A percentile compares a stretch with the other conserved stretches of the same genome.
phyloP scores from a whole-genome alignment of 106 monocot genomes.

The Narthecium ossifragum region DNA sequence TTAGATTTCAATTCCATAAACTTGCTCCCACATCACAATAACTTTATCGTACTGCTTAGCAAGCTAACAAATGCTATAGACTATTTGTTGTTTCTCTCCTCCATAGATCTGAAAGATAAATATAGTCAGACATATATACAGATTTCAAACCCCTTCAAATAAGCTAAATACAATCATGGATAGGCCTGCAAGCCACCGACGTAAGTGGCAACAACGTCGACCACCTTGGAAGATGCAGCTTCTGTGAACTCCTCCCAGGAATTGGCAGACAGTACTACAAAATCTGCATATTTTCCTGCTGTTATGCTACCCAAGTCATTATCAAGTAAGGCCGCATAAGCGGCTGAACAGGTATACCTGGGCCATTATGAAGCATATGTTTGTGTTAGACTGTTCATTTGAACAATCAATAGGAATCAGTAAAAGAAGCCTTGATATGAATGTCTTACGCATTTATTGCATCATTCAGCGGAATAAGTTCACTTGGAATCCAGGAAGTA shows the following conservation, averaged over 20 bases:
- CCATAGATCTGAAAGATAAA: too few relatives aligned
- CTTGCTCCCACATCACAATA: too few relatives aligned
- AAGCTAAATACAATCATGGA: too few relatives aligned
- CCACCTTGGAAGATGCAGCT: conserved; percentile 7
- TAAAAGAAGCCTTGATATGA: too few relatives aligned
- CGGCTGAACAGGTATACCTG: conserved; percentile 57
- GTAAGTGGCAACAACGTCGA: conserved; percentile 44
- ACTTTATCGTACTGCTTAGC: too few relatives aligned
- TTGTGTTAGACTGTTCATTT: too few relatives aligned
- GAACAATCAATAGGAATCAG: too few relatives aligned
- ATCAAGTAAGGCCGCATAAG: conserved; percentile 53
- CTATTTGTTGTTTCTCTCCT: too few relatives aligned
- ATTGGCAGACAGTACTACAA: conserved; percentile 37
- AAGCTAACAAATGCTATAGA: too few relatives aligned
- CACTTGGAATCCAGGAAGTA: conserved; percentile 65
- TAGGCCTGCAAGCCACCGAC: conserved; percentile 47
- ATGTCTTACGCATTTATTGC: conserved; percentile 75
- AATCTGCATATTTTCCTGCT: conserved; percentile 56
- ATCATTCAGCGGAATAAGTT: conserved; percentile 57
- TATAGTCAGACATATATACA: too few relatives aligned
- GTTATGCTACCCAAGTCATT: conserved; percentile 53
- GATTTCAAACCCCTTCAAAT: too few relatives aligned
- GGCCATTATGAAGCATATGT: neutral
- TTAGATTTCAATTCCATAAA: too few relatives aligned
- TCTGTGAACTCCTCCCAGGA: conserved; percentile 44